A percentile compares a stretch with the other conserved stretches of the same genome.
phyloP scores from a whole-genome alignment of 495 filamentous ascomycete species.

The Penicillium salamii region DNA sequence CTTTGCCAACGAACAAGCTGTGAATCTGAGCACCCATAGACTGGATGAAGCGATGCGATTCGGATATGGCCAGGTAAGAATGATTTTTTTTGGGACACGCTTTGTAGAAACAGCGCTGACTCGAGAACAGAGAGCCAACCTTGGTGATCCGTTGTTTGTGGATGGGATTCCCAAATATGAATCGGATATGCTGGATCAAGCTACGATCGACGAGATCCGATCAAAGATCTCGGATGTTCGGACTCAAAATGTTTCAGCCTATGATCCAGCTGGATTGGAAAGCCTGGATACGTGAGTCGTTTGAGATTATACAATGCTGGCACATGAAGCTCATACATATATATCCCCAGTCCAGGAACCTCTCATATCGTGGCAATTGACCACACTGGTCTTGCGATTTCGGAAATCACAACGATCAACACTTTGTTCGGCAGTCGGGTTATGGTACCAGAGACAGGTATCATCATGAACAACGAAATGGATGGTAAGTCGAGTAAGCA shows the following conservation, averaged over 20 bases:
- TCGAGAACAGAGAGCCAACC: constrained; percentile 48
- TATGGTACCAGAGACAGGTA: constrained; percentile 75
- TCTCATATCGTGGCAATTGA: constrained; percentile 74
- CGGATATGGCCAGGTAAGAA: constrained; percentile 65
- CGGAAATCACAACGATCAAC: constrained; percentile 80
- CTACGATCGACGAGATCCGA: constrained; percentile 57
- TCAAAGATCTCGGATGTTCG: constrained; percentile 64
- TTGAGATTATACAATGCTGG: not conserved
- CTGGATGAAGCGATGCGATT: constrained; percentile 86
- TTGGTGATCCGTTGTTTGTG: constrained; percentile 80
- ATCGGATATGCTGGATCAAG: constrained; percentile 58
- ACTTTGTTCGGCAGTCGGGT: constrained; percentile 75
- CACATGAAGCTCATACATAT: not conserved
- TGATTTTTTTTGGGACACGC: not conserved
- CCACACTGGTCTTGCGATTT: constrained; percentile 63
- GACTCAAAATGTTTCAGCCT: constrained; percentile 67
- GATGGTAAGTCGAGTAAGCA: constrained; percentile 53
- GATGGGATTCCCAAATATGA: constrained; percentile 61
- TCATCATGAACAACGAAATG: constrained; percentile 96
- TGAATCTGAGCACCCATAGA: constrained; percentile 71
- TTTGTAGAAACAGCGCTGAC: constrained; percentile 4
- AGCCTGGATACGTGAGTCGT: constrained; percentile 54
- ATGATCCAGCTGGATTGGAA: constrained; percentile 63
- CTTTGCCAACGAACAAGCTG: constrained; percentile 41
- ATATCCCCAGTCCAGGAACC: constrained; percentile 56